These are phyloP conservation scores for Fusarium devonianum DNA, from an alignment of 2,329 filamentous ascomycete genomes.

Conservation along the genomic window DNA sequence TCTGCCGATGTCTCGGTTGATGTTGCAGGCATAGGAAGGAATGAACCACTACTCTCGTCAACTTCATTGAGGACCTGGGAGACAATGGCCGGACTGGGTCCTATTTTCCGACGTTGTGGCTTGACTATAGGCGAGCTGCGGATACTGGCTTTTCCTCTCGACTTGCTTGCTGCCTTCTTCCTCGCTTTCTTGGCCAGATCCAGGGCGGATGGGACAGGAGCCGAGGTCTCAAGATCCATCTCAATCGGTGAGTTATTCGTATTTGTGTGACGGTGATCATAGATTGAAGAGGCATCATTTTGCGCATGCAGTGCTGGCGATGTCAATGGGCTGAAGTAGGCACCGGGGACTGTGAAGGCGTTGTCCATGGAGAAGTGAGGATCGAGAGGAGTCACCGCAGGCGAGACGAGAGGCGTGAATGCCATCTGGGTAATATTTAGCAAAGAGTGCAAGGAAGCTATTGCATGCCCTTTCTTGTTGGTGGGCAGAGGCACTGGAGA, in stretches of 20 bases:
- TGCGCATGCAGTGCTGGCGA: conserved; percentile 78
- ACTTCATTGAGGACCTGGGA: conserved; percentile 64
- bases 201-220: conserved; percentile 49
- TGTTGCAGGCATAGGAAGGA: conserved; percentile 49
- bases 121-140: conserved; percentile 78
- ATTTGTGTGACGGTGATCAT: conserved; percentile 45
- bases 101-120: conserved; percentile 63
- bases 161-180: conserved; percentile 60
- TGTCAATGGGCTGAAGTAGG: conserved; percentile 84
- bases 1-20: conserved; percentile 63
- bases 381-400: conserved; percentile 83
- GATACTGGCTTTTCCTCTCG: conserved; percentile 60
- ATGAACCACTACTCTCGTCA: conserved; percentile 50
- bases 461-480: neutral
- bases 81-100: conserved; percentile 62
- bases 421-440: conserved; percentile 62
- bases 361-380: conserved; percentile 69
- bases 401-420: conserved; percentile 82
- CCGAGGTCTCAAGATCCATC: conserved; percentile 59
- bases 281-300: conserved; percentile 32
- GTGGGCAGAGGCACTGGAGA: conserved; percentile 16
- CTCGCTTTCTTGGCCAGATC: conserved; percentile 61
- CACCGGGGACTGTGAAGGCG: conserved; percentile 68
- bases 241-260: conserved; percentile 62
- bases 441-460: neutral